Conservation (phyloP, 192 early-diverging fungal species). For the Lobosporangium transversale region DNA sequence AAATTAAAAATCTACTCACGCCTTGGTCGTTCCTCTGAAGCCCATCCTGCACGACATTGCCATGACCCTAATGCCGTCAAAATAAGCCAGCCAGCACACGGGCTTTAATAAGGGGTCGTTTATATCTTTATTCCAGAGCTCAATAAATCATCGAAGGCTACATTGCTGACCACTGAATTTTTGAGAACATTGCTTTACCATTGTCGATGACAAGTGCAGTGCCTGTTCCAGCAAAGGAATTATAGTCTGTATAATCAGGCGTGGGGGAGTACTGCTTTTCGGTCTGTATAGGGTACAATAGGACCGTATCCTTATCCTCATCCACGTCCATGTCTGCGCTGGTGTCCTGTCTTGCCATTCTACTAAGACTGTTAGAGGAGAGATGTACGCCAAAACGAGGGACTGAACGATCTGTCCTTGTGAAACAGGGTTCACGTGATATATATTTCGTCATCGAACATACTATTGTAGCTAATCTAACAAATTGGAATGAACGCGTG, state of each 20-base stretch:
- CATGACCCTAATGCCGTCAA: constrained; percentile 77
- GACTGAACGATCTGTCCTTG: too few relatives aligned
- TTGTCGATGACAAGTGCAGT: constrained; percentile 55
- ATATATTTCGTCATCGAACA: too few relatives aligned
- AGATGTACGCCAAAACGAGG: too few relatives aligned
- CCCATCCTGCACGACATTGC: constrained; percentile 87
- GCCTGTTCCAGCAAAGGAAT: constrained; percentile 33
- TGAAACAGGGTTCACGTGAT: too few relatives aligned
- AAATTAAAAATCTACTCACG: constrained; percentile 49
- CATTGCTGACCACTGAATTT: not conserved
- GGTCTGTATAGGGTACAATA: constrained; percentile 35
- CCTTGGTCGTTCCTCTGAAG: constrained; percentile 65
- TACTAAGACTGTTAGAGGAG: too few relatives aligned
- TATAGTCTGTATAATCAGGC: constrained; percentile 46
- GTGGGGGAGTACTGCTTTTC: constrained; percentile 47
- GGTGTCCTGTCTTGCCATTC: constrained; percentile 7
- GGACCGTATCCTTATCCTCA: constrained; percentile 16
- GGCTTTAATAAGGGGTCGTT: too few relatives aligned
- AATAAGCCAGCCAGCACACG: too few relatives aligned
- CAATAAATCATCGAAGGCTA: too few relatives aligned
- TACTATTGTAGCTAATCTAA: too few relatives aligned
- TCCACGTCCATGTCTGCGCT: constrained; percentile 39
- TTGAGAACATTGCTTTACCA: constrained; percentile 25
- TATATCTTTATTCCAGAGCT: too few relatives aligned
- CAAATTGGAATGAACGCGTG: too few relatives aligned